phyloP scores from a whole-genome alignment of 2,329 filamentous ascomycete genomes.

The Hypomyces rosellus region DNA sequence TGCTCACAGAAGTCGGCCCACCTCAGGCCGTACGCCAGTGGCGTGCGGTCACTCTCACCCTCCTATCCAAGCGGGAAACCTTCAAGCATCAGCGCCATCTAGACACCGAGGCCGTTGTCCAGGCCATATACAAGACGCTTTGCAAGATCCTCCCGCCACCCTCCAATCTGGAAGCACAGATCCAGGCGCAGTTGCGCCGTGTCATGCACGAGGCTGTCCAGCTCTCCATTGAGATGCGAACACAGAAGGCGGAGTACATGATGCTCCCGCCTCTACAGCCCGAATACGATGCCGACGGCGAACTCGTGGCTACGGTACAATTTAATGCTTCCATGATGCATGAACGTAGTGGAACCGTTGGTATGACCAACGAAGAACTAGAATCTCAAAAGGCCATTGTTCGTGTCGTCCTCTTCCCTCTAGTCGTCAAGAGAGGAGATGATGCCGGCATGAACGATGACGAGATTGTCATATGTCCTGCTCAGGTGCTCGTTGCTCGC shows the following conservation, averaged over 20 bases:
- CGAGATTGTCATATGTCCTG: conserved; percentile 90
- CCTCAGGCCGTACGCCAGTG: conserved; percentile 88
- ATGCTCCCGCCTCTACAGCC: conserved; percentile 95
- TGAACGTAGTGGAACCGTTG: conserved; percentile 65
- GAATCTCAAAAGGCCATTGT: conserved; percentile 72
- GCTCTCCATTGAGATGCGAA: conserved; percentile 94
- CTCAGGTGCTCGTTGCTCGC: conserved; percentile 78
- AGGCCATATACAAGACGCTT: conserved; percentile 75
- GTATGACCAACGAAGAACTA: conserved; percentile 65
- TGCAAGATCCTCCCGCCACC: conserved; percentile 83
- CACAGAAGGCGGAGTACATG: conserved; percentile 92
- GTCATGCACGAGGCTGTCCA: conserved; percentile 86
- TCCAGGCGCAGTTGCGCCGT: conserved; percentile 76
- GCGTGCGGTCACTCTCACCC: conserved; percentile 89
- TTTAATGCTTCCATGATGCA: conserved; percentile 97
- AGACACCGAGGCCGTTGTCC: conserved; percentile 92
- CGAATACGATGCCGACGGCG: conserved; percentile 89
- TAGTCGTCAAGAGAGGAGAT: conserved; percentile 93
- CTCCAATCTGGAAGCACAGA: conserved; percentile 69
- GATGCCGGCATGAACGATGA: conserved; percentile 83
- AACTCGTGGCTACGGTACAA: conserved; percentile 76
- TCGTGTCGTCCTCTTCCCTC: conserved; percentile 87
- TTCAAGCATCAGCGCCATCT: conserved; percentile 78
- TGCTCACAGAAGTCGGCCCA: conserved; percentile 80
- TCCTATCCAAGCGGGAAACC: conserved; percentile 72